These are phyloP conservation scores for Septoria linicola DNA, from an alignment of 2,329 filamentous ascomycete genomes.

Conservation along the genomic window DNA sequence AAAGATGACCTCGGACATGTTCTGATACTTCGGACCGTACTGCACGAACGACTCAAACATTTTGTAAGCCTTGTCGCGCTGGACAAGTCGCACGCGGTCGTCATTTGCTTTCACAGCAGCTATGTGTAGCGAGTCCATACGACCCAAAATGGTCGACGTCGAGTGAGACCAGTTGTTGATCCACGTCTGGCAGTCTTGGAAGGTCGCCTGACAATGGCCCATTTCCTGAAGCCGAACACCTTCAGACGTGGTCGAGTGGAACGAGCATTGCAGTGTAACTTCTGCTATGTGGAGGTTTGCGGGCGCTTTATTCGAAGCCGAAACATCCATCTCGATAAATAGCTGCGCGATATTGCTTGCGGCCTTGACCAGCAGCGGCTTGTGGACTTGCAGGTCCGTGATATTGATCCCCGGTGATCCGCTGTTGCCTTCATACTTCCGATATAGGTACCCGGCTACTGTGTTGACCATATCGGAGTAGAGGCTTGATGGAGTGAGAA, in stretches of 20 bases:
- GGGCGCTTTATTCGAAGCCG: slow-evolving; percentile 3
- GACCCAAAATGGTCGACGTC: slow-evolving; percentile 20
- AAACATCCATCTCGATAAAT: slow-evolving; percentile 33
- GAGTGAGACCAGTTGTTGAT: slow-evolving; percentile 25
- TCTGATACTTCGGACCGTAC: slow-evolving; percentile 31
- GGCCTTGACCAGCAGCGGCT: slow-evolving; percentile 30
- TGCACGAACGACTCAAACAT: slow-evolving; percentile 32
- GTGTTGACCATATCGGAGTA: slow-evolving; percentile 39
- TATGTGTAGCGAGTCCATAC: slow-evolving; percentile 24
- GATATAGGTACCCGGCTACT: slow-evolving; percentile 30
- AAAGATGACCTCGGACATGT: slow-evolving; percentile 33
- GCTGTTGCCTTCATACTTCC: slow-evolving; percentile 12
- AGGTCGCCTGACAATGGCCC: slow-evolving; percentile 30
- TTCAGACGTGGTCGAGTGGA: slow-evolving; percentile 28
- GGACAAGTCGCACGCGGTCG: slow-evolving; percentile 24
- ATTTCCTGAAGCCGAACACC: slow-evolving; percentile 29
- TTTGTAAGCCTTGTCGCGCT: slow-evolving; percentile 27
- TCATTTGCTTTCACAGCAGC: slow-evolving; percentile 20
- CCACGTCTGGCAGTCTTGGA: slow-evolving; percentile 26
- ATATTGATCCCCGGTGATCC: slow-evolving; percentile 29
- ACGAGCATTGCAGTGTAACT: slow-evolving; percentile 21
- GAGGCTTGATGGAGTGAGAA: slow-evolving; percentile 36
- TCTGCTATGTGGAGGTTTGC: not conserved
- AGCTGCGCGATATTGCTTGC: slow-evolving; percentile 18
- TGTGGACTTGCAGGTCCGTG: slow-evolving; percentile 31